Conservation (phyloP, 176 grass and related monocot species). For the Triticum turgidum region DNA sequence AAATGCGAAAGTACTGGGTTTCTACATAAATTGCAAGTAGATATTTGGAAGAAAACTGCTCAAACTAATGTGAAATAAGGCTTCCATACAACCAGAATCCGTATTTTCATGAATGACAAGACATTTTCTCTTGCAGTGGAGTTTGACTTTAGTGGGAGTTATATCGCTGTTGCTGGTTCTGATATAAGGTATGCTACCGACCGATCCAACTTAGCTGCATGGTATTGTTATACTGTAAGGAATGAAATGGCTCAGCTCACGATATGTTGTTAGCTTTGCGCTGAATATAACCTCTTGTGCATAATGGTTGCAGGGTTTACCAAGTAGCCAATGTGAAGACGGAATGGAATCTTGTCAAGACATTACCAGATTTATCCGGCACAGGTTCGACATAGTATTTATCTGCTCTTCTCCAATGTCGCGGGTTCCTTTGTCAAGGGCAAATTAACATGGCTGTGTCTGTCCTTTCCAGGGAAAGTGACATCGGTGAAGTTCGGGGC, state of each 20-base stretch:
- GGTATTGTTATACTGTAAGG: neutral
- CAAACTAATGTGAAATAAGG: neutral
- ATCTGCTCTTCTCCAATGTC: neutral
- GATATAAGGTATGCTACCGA: constrained; percentile 63
- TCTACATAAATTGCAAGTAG: constrained; percentile 12
- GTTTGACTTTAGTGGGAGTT: constrained; percentile 91
- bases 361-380: constrained; percentile 88
- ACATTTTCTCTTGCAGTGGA: constrained; percentile 66
- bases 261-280: neutral
- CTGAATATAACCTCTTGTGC: neutral
- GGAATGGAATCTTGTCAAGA: constrained; percentile 97
- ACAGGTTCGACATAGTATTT: constrained; percentile 49
- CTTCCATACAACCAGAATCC: neutral
- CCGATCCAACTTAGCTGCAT: neutral
- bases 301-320: constrained; percentile 61
- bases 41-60: neutral
- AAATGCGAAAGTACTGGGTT: neutral
- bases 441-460: neutral
- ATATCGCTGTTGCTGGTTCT: constrained; percentile 86
- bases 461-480: constrained; percentile 64
- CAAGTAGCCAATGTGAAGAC: constrained; percentile 96
- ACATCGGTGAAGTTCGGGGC: constrained; percentile 76
- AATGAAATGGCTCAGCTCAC: neutral
- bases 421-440: too few relatives aligned
- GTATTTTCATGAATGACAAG: neutral